Evolutionary conservation across 192 early-diverging fungal species (phyloP).

Genomic region (Spizellomyces punctatus): DNA sequence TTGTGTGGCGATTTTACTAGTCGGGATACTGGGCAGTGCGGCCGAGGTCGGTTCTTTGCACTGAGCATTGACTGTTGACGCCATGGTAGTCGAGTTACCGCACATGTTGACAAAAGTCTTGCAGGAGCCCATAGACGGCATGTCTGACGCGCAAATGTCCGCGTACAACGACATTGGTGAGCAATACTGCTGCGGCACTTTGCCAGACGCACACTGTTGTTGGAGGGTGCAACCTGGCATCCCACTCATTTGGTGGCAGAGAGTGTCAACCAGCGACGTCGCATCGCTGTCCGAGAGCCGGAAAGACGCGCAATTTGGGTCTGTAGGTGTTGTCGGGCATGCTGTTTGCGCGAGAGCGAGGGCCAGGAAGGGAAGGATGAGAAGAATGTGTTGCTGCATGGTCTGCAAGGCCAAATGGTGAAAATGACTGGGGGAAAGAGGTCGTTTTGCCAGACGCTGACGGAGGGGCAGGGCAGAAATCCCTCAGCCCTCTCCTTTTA

Average conservation of each 20-base stretch:
- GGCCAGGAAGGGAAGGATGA: no score
- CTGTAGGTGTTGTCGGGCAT: slow-evolving; percentile 16
- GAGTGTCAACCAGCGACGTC: slow-evolving; percentile 31
- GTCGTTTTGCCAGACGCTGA: no score
- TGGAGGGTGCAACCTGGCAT: slow-evolving; percentile 53
- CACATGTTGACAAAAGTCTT: slow-evolving; percentile 39
- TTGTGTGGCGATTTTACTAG: slow-evolving; percentile 46
- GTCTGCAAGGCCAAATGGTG: no score
- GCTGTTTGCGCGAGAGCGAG: background rate
- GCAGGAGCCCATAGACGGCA: slow-evolving; percentile 45
- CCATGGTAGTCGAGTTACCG: slow-evolving; percentile 22
- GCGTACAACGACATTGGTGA: slow-evolving; percentile 46
- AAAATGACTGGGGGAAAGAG: no score
- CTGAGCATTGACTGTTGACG: slow-evolving; percentile 37
- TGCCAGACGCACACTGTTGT: slow-evolving; percentile 27
- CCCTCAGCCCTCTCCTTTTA: no score
- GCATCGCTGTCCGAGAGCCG: slow-evolving; percentile 19
- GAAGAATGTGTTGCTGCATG: no score
- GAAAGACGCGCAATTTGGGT: slow-evolving; percentile 14
- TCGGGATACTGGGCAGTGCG: slow-evolving; percentile 41
- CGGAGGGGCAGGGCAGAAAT: no score
- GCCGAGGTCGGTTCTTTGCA: slow-evolving; percentile 34
- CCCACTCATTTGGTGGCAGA: slow-evolving; percentile 52
- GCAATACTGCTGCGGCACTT: slow-evolving; percentile 51
- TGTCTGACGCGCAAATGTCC: slow-evolving; percentile 47